Conservation (phyloP, 139 green algal genomes). For the Chlorella sp. region DNA sequence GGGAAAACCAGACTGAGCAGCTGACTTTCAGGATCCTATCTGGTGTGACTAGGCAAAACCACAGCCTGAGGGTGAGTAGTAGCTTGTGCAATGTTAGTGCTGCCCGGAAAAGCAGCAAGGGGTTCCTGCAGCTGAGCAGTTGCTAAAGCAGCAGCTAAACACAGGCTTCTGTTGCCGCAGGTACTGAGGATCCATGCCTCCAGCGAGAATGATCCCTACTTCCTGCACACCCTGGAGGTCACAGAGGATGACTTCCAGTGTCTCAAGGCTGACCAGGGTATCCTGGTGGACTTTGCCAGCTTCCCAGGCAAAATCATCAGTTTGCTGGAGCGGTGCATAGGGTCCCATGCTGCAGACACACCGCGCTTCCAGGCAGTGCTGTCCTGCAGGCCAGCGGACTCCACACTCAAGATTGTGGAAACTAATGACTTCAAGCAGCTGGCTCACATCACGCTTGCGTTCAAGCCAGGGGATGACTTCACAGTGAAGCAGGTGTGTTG, state of each 20-base stretch:
- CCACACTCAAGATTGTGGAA: slow-evolving; percentile 76
- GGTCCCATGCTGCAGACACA: too few species aligned
- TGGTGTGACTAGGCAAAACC: slow-evolving; percentile 47
- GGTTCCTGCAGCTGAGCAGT: too few species aligned
- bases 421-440: slow-evolving; percentile 94
- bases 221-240: slow-evolving; percentile 83
- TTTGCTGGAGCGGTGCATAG: slow-evolving; percentile 76
- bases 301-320: slow-evolving; percentile 84
- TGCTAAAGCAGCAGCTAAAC: not conserved
- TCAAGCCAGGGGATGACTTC: slow-evolving; percentile 74
- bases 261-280: slow-evolving; percentile 82
- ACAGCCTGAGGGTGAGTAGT: slow-evolving; percentile 45
- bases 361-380: slow-evolving; percentile 65
- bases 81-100: too few species aligned
- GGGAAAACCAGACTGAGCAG: slow-evolving; percentile 51
- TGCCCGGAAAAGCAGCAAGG: too few species aligned
- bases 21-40: slow-evolving; percentile 67
- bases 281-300: slow-evolving; percentile 86
- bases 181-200: slow-evolving; percentile 70
- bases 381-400: slow-evolving; percentile 30
- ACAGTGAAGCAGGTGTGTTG: slow-evolving; percentile 68
- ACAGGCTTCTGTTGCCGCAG: slow-evolving; percentile 12
- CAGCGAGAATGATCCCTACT: slow-evolving; percentile 67
- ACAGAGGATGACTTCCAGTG: slow-evolving; percentile 83
- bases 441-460: slow-evolving; percentile 79